phyloP scores from a whole-genome alignment of 768 basidiomycete genomes.

The Hygrophorus russula region DNA sequence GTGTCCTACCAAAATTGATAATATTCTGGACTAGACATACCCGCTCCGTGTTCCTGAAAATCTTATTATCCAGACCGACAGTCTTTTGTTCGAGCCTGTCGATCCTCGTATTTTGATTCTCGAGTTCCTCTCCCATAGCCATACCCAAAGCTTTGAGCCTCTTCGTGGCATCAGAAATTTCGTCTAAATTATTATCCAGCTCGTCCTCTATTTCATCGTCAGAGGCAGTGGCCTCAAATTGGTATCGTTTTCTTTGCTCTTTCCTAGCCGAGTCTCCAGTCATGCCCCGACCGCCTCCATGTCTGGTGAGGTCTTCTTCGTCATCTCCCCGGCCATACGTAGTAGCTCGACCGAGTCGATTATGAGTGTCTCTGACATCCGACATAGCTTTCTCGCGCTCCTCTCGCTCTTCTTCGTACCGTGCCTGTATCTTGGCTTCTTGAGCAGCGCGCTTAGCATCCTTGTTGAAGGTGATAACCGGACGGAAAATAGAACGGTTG shows the following conservation, averaged over 20 bases:
- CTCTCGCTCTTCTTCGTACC: conserved; percentile 77
- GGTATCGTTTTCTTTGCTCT: conserved; percentile 72
- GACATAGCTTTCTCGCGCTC: conserved; percentile 79
- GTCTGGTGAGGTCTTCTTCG: conserved; percentile 26
- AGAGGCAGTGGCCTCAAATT: conserved; percentile 83
- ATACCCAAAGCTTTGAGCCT: conserved; percentile 67
- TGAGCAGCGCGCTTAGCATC: conserved; percentile 80
- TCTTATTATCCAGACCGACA: conserved; percentile 56
- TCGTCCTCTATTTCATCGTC: conserved; percentile 96
- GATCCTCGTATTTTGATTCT: conserved; percentile 75
- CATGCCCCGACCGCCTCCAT: conserved; percentile 25
- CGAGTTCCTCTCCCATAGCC: conserved; percentile 83
- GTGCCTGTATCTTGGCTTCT: conserved; percentile 72
- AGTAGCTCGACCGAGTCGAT: conserved; percentile 67
- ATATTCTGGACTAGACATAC: conserved; percentile 29
- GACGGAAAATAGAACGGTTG: conserved; percentile 91
- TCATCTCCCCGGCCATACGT: conserved; percentile 44
- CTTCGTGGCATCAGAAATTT: conserved; percentile 69
- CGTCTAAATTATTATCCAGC: conserved; percentile 83
- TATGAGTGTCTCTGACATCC: conserved; percentile 81
- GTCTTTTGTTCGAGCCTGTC: conserved; percentile 73
- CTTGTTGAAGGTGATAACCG: conserved; percentile 89
- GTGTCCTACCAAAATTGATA: neutral
- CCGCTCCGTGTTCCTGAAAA: conserved; percentile 75
- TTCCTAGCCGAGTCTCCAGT: conserved; percentile 40